phyloP scores from a whole-genome alignment of 164 flowering plant species.

The Macadamia integrifolia region DNA sequence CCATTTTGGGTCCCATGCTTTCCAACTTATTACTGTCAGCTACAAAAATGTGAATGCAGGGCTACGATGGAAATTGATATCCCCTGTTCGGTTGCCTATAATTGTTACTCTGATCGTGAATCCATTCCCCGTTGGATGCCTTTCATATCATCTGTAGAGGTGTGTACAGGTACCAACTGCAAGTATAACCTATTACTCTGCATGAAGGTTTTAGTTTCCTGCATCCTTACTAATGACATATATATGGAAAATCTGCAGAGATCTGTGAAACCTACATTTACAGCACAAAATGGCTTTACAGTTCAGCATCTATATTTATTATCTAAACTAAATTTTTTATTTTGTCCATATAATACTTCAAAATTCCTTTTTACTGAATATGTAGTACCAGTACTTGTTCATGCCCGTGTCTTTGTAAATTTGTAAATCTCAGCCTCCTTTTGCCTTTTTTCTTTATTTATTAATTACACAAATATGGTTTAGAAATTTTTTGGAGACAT shows the following conservation, averaged over 20 bases:
- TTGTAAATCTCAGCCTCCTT: too few species aligned
- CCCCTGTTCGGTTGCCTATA: constrained; percentile 75
- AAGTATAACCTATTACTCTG: not conserved
- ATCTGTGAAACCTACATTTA: too few species aligned
- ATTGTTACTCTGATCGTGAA: constrained; percentile 77
- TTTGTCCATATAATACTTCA: too few species aligned
- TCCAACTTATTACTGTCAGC: not conserved
- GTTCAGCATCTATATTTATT: not conserved
- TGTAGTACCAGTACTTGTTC: not conserved
- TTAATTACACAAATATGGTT: too few species aligned
- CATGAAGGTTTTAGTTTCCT: not conserved
- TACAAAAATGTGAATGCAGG: constrained; percentile 34
- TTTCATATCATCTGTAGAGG: constrained; percentile 93
- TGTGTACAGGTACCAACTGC: constrained; percentile 6
- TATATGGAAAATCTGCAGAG: too few species aligned
- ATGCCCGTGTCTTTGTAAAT: too few species aligned
- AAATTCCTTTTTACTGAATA: not conserved
- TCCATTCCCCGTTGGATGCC: constrained; percentile 94
- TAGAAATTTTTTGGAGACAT: too few species aligned
- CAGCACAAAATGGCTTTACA: not conserved
- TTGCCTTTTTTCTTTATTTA: too few species aligned
- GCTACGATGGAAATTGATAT: constrained; percentile 68
- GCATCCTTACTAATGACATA: too few species aligned
- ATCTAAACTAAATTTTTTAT: not conserved
- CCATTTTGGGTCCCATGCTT: not conserved